phyloP scores from a whole-genome alignment of 352 stramenopile genomes.

The Lagenidium sp. region DNA sequence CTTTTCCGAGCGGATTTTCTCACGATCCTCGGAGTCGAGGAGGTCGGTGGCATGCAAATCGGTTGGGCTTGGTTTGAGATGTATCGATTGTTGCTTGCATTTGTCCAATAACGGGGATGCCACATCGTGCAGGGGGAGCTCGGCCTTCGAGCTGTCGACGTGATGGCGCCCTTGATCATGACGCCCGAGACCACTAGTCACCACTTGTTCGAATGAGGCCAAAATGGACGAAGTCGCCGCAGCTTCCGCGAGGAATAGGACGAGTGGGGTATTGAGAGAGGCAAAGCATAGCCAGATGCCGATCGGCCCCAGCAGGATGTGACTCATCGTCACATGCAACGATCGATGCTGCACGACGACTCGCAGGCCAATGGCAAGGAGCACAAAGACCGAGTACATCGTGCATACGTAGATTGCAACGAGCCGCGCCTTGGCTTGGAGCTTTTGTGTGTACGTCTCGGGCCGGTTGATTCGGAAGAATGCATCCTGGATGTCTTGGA shows the following conservation, averaged over 20 bases:
- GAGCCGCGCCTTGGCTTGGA: constrained; percentile 44
- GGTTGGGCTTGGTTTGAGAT: too few relatives aligned
- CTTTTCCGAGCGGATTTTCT: constrained; percentile 68
- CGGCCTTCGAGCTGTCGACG: neutral
- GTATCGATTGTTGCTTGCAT: too few relatives aligned
- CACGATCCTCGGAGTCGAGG: constrained; percentile 79
- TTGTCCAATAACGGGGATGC: constrained; percentile 1
- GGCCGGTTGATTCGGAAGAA: constrained; percentile 69
- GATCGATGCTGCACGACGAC: constrained; percentile 61
- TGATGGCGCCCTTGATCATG: too few relatives aligned
- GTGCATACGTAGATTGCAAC: constrained; percentile 54
- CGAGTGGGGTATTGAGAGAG: constrained; percentile 71
- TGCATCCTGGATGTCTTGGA: constrained; percentile 70
- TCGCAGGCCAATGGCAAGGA: constrained; percentile 56
- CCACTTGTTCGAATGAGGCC: constrained; percentile 60
- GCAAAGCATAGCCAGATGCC: constrained; percentile 84
- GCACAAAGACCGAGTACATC: constrained; percentile 55
- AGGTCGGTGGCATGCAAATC: constrained; percentile 34
- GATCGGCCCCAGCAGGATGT: constrained; percentile 59
- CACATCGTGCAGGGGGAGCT: neutral
- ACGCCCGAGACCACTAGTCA: constrained; percentile 6
- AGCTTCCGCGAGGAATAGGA: constrained; percentile 70
- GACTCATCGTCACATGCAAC: constrained; percentile 54
- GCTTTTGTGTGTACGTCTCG: constrained; percentile 66
- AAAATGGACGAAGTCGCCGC: constrained; percentile 66